A percentile compares a stretch with the other conserved stretches of the same genome.
Evolutionary conservation across 495 filamentous ascomycete species (phyloP).

Genomic region (Cenococcum geophilum): DNA sequence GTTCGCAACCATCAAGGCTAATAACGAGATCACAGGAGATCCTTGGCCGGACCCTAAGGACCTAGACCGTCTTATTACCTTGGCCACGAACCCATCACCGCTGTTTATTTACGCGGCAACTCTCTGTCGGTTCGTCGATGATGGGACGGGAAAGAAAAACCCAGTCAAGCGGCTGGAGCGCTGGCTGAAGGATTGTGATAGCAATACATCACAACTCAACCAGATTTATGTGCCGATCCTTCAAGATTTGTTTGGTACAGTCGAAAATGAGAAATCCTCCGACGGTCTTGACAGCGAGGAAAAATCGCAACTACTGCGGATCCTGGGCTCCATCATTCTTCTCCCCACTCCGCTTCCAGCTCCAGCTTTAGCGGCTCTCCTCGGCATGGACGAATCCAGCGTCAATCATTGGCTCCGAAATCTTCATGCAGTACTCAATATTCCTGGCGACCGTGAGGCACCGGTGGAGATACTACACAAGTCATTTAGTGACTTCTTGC

Average conservation of each 20-base stretch:
- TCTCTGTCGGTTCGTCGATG: slow-evolving; percentile 10
- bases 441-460: slow-evolving; percentile 28
- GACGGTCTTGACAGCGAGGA: not conserved
- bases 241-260: slow-evolving; percentile 3
- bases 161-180: not conserved
- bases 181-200: not conserved
- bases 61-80: slow-evolving; percentile 17
- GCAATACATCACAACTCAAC: slow-evolving; percentile 8
- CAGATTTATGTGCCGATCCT: slow-evolving; percentile 7
- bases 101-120: slow-evolving; percentile 27
- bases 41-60: not conserved
- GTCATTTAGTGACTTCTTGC: slow-evolving; percentile 48
- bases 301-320: slow-evolving; percentile 16
- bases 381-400: slow-evolving; percentile 6
- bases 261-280: slow-evolving; percentile 4
- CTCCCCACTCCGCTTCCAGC: slow-evolving; percentile 30
- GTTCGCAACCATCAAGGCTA: slow-evolving; percentile 3
- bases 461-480: slow-evolving; percentile 42
- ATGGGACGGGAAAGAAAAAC: not conserved
- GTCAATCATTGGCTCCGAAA: slow-evolving; percentile 20
- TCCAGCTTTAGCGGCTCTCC: slow-evolving; percentile 24
- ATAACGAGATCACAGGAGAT: not conserved
- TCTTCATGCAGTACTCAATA: slow-evolving; percentile 37
- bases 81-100: slow-evolving; percentile 38
- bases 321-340: slow-evolving; percentile 34